These are phyloP conservation scores for Kwoniella sp. DNA, from an alignment of 768 basidiomycete genomes.

Conservation along the genomic window DNA sequence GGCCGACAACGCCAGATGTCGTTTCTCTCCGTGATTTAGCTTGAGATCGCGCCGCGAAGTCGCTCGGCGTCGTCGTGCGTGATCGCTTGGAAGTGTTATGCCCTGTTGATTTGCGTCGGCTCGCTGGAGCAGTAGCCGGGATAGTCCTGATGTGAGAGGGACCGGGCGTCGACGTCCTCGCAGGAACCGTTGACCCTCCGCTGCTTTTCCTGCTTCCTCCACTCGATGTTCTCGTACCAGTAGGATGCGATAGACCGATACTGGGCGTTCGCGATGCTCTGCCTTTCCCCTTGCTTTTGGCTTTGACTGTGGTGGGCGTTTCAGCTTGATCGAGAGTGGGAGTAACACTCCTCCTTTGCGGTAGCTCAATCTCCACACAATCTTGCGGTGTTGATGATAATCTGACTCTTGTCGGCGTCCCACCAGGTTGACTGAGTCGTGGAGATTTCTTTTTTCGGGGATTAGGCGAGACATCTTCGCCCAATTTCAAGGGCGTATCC, in stretches of 20 bases:
- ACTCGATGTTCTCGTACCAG: neutral
- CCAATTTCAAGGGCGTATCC: constrained; percentile 14
- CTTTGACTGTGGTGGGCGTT: constrained; percentile 10
- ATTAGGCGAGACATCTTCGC: constrained; percentile 31
- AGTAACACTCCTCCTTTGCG: neutral
- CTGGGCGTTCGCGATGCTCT: constrained; percentile 9
- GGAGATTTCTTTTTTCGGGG: constrained; percentile 35
- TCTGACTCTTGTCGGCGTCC: constrained; percentile 2
- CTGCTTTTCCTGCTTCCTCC: constrained; percentile 1
- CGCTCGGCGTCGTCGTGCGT: neutral
- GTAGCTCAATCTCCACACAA: constrained; percentile 24
- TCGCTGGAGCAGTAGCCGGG: constrained; percentile 15
- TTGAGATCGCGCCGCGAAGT: neutral
- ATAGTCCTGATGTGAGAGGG: neutral
- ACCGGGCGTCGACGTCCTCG: neutral
- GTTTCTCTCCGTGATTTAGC: constrained; percentile 13
- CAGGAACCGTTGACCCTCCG: neutral
- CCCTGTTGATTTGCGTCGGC: constrained; percentile 4
- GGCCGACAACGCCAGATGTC: neutral
- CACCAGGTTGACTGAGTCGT: constrained; percentile 12
- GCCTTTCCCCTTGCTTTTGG: constrained; percentile 10
- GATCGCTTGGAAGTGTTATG: neutral
- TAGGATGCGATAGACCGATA: constrained; percentile 3
- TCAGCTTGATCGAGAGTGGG: neutral
- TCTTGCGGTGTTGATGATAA: neutral